Conservation (phyloP, 352 stramenopile species). For the Phytophthora megakarya region DNA sequence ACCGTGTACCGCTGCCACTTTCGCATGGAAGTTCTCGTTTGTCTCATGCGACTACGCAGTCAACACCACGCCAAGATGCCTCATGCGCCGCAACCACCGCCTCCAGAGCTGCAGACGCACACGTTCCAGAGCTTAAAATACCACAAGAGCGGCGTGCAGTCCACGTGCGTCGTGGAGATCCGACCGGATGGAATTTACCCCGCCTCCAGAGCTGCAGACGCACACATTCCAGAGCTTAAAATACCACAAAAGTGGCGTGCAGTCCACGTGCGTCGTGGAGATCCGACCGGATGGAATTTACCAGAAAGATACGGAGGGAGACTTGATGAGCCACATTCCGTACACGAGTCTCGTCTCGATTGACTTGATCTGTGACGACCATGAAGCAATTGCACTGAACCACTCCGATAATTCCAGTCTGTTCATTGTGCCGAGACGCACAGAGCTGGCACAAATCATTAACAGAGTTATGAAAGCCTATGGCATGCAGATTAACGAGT, state of each 20-base stretch:
- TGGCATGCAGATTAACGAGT: conserved; percentile 84
- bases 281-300: conserved; percentile 76
- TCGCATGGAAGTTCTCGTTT: conserved; percentile 85
- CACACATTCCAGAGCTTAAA: conserved; percentile 66
- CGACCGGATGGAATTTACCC: no score
- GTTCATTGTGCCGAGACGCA: conserved; percentile 69
- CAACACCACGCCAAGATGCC: conserved; percentile 57
- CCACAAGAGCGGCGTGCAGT: conserved; percentile 62
- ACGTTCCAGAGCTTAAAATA: conserved; percentile 67
- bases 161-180: conserved; percentile 70
- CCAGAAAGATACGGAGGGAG: conserved; percentile 73
- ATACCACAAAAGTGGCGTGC: conserved; percentile 58
- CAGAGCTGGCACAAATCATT: conserved; percentile 74
- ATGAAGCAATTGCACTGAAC: conserved; percentile 73
- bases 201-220: conserved; percentile 55
- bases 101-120: conserved; percentile 56
- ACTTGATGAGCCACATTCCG: conserved; percentile 80
- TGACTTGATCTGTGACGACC: conserved; percentile 79
- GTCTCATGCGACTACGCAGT: conserved; percentile 74
- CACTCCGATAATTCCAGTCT: conserved; percentile 85
- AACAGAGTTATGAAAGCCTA: conserved; percentile 76
- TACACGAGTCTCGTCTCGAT: conserved; percentile 87
- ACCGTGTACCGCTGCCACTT: conserved; percentile 81
- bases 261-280: conserved; percentile 72
- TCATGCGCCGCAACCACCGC: conserved; percentile 18